Percentiles rank a stretch among this genome's conserved stretches.
Conservation (phyloP, 176 grass and related monocot genomes). For the Musa itinerans region DNA sequence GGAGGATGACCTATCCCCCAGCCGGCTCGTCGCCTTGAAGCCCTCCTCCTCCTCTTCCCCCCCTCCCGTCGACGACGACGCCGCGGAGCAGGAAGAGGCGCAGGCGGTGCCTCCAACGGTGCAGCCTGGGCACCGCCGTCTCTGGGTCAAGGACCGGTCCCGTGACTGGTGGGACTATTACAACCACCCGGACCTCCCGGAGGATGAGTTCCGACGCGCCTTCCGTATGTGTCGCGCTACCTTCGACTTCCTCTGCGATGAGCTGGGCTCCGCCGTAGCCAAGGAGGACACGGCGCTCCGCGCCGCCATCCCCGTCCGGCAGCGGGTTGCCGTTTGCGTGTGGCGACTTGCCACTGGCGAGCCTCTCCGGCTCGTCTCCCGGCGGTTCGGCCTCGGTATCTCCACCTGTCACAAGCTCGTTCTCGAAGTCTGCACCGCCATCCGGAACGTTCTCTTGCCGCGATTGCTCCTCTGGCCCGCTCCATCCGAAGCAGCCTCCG, state of each 20-base stretch:
- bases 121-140: constrained; percentile 30
- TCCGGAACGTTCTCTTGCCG: constrained; percentile 56
- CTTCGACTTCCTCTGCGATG: constrained; percentile 55
- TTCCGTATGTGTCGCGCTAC: constrained; percentile 72
- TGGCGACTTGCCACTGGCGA: constrained; percentile 77
- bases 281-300: constrained; percentile 92
- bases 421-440: constrained; percentile 72
- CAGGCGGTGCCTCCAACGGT: background rate
- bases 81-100: background rate
- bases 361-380: constrained; percentile 50
- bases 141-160: constrained; percentile 62
- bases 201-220: constrained; percentile 52
- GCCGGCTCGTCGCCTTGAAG: background rate
- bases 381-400: constrained; percentile 80
- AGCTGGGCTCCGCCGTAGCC: constrained; percentile 44
- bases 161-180: constrained; percentile 66
- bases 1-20: constrained; percentile 9
- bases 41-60: background rate
- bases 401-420: constrained; percentile 88
- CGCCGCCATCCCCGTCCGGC: constrained; percentile 59
- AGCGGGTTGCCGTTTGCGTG: constrained; percentile 79
- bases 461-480: constrained; percentile 52
- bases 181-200: constrained; percentile 44
- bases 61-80: constrained; percentile 7
- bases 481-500: constrained; percentile 1